Evolutionary conservation across 2,329 filamentous ascomycete species (phyloP).

Genomic region (Aspergillus floridensis): DNA sequence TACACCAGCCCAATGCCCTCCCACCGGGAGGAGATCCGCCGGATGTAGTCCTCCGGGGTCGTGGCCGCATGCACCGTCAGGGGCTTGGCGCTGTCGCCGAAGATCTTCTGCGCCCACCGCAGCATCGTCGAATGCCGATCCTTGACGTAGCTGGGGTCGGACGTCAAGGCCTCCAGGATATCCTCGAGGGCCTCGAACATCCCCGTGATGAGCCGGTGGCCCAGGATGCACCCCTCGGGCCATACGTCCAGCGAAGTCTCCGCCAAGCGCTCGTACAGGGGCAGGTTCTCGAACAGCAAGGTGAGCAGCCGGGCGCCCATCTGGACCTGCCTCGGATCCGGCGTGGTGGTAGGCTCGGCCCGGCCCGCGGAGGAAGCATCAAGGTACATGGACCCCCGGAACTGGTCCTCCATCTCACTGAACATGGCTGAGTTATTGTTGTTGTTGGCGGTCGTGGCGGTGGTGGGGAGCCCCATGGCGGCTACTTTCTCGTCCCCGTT

Average conservation of each 20-base stretch:
- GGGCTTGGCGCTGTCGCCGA: conserved; percentile 17
- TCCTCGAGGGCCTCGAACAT: conserved; percentile 20
- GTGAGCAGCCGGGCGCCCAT: conserved; percentile 23
- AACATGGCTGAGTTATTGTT: conserved; percentile 21
- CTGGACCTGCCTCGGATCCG: conserved; percentile 16
- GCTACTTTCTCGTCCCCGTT: conserved; percentile 7
- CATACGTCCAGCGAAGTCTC: conserved; percentile 17
- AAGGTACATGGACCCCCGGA: neutral
- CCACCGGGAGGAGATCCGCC: conserved; percentile 19
- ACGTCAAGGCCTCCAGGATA: conserved; percentile 12
- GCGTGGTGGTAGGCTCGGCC: neutral
- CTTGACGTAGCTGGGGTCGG: conserved; percentile 11
- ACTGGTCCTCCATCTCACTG: conserved; percentile 12
- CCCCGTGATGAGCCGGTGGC: conserved; percentile 17
- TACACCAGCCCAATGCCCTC: conserved; percentile 25
- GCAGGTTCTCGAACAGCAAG: conserved; percentile 20
- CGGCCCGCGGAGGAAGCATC: neutral
- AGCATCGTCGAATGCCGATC: conserved; percentile 6
- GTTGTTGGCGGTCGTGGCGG: neutral
- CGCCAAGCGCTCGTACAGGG: conserved; percentile 17
- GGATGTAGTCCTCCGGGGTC: conserved; percentile 21
- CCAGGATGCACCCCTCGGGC: conserved; percentile 22
- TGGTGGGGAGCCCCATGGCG: neutral
- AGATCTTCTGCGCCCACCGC: conserved; percentile 18
- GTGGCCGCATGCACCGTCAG: conserved; percentile 18